Base-by-base conservation (phyloP, 1,139 yeast genomes). In the Taphrina betulina region DNA sequence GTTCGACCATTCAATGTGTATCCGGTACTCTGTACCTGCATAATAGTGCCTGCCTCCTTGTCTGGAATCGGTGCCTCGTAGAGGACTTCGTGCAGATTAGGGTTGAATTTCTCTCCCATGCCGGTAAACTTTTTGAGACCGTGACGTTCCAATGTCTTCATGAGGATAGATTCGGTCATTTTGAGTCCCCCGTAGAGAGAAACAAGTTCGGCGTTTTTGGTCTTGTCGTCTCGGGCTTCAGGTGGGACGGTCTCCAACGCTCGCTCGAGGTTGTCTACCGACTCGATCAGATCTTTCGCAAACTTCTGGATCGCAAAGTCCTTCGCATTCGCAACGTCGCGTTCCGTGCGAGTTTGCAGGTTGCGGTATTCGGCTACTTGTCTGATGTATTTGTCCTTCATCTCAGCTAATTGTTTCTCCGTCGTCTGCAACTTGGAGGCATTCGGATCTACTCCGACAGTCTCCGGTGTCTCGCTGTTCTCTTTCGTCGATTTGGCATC, bases 261-360 rank as follows among this genome's bases (percentile, higher is more conserved):
- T 65, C 90, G 86, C 48, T 86, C 85, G 68, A 90, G 88, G 75
- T 90, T 90, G 69, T 90, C 97, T 51, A 89, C 79, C 3, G 95
- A 84, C 66, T 89, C 96, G 64, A 90, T 77, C 68, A 90, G 77
- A 65, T 90, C 97, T 71, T 82, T 85, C 63, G 96, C 95, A 69
- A 90, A 90, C 72, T 87, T 89, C 71, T 89, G 95, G 63, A 90
- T 77, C 1, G 96, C 96, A 73, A 83, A 90, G 69, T 87, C 95
- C 69, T 78, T 84, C 46, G 96, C 90, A 73, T 86, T 86, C 71
- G 85, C 83, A 52, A 87, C 76, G 69, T 90, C 96, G 63, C 86
- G 79, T 72, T 85, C 85, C 62, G 96, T 88, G 46, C 92, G 82
- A 67, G 86, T 94, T 75, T 90, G 96, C 65, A 90, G 76, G 73